These are phyloP conservation scores for Aegilops speltoides DNA, from an alignment of 176 grass and related monocot species.

Conservation along the genomic window DNA sequence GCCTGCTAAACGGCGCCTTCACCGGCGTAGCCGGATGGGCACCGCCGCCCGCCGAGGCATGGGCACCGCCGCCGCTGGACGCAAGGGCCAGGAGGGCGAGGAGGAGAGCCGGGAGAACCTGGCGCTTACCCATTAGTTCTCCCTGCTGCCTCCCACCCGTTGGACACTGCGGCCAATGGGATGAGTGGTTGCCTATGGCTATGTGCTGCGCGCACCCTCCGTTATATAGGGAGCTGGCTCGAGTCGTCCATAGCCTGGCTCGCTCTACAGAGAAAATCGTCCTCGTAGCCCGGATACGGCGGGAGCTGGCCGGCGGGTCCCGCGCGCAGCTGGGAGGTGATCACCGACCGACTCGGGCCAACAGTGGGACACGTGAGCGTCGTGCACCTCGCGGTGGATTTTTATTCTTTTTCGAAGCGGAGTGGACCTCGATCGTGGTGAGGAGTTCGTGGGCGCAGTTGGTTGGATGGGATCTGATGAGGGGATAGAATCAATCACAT, in stretches of 20 bases:
- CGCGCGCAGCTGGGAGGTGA: not conserved
- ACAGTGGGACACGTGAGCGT: not conserved
- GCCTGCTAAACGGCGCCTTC: constrained; percentile 19
- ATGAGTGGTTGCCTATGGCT: too few species aligned
- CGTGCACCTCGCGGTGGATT: not conserved
- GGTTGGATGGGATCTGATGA: too few species aligned
- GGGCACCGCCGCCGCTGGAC: not conserved
- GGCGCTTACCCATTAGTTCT: not conserved
- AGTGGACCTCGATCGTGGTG: too few species aligned
- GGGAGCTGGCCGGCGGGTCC: not conserved
- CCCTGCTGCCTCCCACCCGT: not conserved
- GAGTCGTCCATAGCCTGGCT: not conserved
- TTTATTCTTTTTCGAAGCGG: too few species aligned
- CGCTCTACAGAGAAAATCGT: too few species aligned
- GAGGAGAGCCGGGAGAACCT: constrained; percentile 11
- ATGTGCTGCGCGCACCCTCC: too few species aligned
- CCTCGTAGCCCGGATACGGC: not conserved
- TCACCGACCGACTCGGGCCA: not conserved
- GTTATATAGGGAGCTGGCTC: not conserved
- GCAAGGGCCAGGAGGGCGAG: constrained; percentile 16
- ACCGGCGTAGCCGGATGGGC: not conserved
- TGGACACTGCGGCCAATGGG: too few species aligned
- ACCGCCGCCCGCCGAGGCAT: not conserved
- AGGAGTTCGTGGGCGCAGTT: too few species aligned
- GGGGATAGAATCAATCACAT: too few species aligned